These are phyloP conservation scores for Eleusine coracana DNA, from an alignment of 176 grass and related monocot species.

Conservation along the genomic window DNA sequence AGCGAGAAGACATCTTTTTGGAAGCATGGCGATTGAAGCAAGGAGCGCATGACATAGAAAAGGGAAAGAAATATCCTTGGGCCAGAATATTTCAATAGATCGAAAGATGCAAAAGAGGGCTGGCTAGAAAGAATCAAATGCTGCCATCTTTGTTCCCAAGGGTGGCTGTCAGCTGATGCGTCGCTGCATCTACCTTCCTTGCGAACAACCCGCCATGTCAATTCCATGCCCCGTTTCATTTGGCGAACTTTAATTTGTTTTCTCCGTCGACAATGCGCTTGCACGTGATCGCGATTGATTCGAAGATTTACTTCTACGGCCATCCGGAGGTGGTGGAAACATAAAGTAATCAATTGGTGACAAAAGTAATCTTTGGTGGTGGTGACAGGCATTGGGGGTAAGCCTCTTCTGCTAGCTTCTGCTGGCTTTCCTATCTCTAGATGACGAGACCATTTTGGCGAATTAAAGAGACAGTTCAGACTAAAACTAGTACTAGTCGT, in stretches of 20 bases:
- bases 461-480: neutral
- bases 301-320: slow-evolving; percentile 34
- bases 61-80: neutral
- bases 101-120: slow-evolving; percentile 52
- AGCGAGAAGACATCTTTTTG: slow-evolving; percentile 8
- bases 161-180: slow-evolving; percentile 44
- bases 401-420: neutral
- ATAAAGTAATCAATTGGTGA: slow-evolving; percentile 32
- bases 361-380: neutral
- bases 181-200: slow-evolving; percentile 51
- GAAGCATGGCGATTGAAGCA: slow-evolving; percentile 54
- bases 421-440: slow-evolving; percentile 6
- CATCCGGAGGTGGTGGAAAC: slow-evolving; percentile 13
- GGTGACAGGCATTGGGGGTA: neutral
- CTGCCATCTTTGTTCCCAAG: slow-evolving; percentile 60
- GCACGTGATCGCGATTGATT: slow-evolving; percentile 47
- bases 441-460: slow-evolving; percentile 8
- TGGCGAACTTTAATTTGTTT: neutral
- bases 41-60: neutral
- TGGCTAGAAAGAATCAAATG: slow-evolving; percentile 50
- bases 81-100: slow-evolving; percentile 34
- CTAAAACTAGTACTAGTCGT: neutral
- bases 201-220: slow-evolving; percentile 26
- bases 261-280: slow-evolving; percentile 25
- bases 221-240: slow-evolving; percentile 5